Percentiles rank a stretch among this genome's conserved stretches.
These are phyloP conservation scores for Deuterostichococcus epilithicus DNA, from an alignment of 139 green algal genomes.

Conservation along the genomic window DNA sequence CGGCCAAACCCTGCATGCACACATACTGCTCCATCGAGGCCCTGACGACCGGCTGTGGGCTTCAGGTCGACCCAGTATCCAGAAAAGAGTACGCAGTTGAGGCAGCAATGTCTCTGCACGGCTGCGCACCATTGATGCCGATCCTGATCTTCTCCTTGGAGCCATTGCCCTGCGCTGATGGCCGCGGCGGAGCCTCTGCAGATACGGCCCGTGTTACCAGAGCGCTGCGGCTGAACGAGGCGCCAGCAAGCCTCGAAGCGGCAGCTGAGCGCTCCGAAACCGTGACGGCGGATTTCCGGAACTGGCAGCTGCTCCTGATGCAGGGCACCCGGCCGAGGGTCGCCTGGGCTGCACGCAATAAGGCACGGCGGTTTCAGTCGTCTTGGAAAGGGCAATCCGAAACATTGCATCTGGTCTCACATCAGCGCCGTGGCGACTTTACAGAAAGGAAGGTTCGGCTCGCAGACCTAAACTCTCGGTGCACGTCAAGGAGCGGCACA, in stretches of 20 bases:
- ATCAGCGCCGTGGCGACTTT: too few relatives aligned
- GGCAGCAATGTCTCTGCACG: not conserved
- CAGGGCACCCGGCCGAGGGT: too few relatives aligned
- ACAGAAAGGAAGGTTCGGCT: too few relatives aligned
- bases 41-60: not conserved
- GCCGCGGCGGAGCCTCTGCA: not conserved
- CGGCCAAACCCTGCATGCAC: constrained; percentile 79
- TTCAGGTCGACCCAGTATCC: not conserved
- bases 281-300: not conserved
- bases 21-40: not conserved
- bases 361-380: too few relatives aligned
- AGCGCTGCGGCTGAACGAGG: too few relatives aligned
- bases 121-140: constrained; percentile 78
- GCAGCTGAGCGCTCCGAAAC: not conserved
- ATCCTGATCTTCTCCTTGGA: constrained; percentile 60
- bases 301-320: too few relatives aligned
- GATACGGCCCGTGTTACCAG: not conserved
- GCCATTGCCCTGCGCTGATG: not conserved
- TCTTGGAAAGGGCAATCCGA: too few relatives aligned
- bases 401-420: too few relatives aligned
- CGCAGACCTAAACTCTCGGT: too few relatives aligned
- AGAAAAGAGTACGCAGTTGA: not conserved
- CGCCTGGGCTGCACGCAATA: too few relatives aligned
- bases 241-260: not conserved
- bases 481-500: too few relatives aligned